These are phyloP conservation scores for Basipetospora chlamydospora DNA, from an alignment of 2,329 filamentous ascomycete genomes.

Conservation along the genomic window DNA sequence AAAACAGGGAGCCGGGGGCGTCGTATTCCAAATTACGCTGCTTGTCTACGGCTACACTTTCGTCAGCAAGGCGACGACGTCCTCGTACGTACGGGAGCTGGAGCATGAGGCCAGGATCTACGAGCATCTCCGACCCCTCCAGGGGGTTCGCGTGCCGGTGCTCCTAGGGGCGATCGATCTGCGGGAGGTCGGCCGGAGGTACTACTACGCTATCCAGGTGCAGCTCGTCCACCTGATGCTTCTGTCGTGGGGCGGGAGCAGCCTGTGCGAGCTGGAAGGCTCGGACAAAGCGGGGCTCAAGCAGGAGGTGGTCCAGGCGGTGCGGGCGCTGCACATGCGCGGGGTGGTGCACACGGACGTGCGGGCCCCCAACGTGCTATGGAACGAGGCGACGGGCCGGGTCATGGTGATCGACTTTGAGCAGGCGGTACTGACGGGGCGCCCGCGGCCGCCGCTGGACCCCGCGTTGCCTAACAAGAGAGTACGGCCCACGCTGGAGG, in stretches of 20 bases:
- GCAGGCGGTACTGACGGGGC: too few species aligned
- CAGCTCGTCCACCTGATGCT: slow-evolving; percentile 19
- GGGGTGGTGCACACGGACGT: slow-evolving; percentile 16
- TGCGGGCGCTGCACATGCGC: slow-evolving; percentile 12
- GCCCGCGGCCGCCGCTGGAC: too few species aligned
- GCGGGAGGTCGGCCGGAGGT: slow-evolving; percentile 14
- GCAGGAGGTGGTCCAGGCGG: too few species aligned
- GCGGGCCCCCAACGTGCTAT: slow-evolving; percentile 13
- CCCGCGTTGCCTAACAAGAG: too few species aligned
- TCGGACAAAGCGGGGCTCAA: too few species aligned
- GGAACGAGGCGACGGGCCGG: slow-evolving; percentile 10
- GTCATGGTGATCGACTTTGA: slow-evolving; percentile 20
- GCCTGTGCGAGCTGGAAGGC: too few species aligned
- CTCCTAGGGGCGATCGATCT: slow-evolving; percentile 24
- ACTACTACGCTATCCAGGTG: slow-evolving; percentile 18
- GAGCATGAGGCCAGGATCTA: slow-evolving; percentile 22
- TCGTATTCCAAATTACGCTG: slow-evolving; percentile 2
- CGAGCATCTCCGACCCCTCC: slow-evolving; percentile 14
- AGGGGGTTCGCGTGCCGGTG: slow-evolving; percentile 22
- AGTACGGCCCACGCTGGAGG: too few species aligned
- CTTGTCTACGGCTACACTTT: slow-evolving; percentile 5
- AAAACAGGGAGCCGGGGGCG: not conserved
- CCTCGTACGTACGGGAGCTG: slow-evolving; percentile 12
- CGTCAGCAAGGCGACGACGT: slow-evolving; percentile 2
- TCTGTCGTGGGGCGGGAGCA: slow-evolving; percentile 18